Percentiles rank a stretch among this genome's conserved stretches.
phyloP scores from a whole-genome alignment of 805 yeast species.

The Yamadazyma olivae region DNA sequence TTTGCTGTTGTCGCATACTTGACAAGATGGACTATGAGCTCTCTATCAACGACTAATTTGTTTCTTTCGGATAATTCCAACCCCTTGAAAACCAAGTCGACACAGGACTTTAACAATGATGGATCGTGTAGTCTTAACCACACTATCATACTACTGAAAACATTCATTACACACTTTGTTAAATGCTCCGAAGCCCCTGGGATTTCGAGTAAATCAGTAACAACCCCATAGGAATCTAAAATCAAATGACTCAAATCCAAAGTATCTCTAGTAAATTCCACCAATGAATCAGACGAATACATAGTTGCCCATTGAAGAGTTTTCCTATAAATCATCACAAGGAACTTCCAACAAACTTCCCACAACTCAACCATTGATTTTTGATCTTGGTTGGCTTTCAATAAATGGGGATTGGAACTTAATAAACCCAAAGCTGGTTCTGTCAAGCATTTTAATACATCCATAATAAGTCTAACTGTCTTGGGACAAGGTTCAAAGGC shows the following conservation, averaged over 20 bases:
- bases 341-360: conserved; percentile 68
- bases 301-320: conserved; percentile 75
- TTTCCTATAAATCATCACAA: conserved; percentile 62
- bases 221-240: conserved; percentile 50
- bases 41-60: conserved; percentile 47
- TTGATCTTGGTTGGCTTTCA: background rate
- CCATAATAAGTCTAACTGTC: conserved; percentile 72
- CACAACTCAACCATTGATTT: conserved; percentile 43
- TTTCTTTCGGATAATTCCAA: conserved; percentile 62
- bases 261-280: conserved; percentile 84
- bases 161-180: conserved; percentile 39
- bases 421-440: conserved; percentile 64
- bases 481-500: conserved; percentile 74
- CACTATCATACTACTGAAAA: conserved; percentile 65
- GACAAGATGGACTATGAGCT: conserved; percentile 54
- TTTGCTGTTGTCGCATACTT: conserved; percentile 65
- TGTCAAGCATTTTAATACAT: conserved; percentile 57
- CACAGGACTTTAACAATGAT: conserved; percentile 71
- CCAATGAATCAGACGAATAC: conserved; percentile 53
- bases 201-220: conserved; percentile 6
- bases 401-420: background rate
- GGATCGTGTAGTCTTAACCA: conserved; percentile 85
- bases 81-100: conserved; percentile 61
- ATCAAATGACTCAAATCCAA: conserved; percentile 72
- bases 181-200: conserved; percentile 18